Evolutionary conservation across 257 asterid species (phyloP).

Genomic region (Cruciata laevipes): DNA sequence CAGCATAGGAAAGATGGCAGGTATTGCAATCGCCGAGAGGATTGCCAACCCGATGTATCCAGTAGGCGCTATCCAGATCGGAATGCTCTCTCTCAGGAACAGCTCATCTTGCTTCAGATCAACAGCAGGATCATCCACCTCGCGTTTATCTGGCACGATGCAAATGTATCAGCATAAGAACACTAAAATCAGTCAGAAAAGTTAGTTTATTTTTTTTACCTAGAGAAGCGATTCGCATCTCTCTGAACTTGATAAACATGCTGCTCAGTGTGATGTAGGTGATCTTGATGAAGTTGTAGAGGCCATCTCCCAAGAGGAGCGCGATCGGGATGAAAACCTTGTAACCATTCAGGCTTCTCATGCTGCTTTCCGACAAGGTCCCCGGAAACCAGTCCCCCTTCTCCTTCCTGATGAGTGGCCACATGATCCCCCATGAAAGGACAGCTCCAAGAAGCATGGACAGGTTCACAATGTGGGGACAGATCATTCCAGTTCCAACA

Average conservation of each 20-base stretch:
- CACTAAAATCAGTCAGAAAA: background rate
- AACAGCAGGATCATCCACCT: constrained; percentile 17
- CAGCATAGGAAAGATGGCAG: constrained; percentile 53
- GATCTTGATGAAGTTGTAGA: constrained; percentile 63
- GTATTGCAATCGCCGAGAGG: constrained; percentile 41
- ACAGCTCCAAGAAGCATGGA: constrained; percentile 84
- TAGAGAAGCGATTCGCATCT: constrained; percentile 23
- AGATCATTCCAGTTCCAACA: constrained; percentile 93
- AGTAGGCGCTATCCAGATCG: constrained; percentile 40
- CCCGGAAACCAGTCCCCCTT: constrained; percentile 83
- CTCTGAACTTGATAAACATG: constrained; percentile 28
- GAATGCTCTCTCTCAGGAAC: constrained; percentile 49
- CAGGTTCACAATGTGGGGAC: constrained; percentile 77
- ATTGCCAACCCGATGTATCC: constrained; percentile 45
- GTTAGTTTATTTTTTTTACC: constrained; percentile 23
- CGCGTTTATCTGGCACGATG: constrained; percentile 17
- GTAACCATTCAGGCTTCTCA: constrained; percentile 81
- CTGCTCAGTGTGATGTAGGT: constrained; percentile 37
- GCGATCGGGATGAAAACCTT: constrained; percentile 84
- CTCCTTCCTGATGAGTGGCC: constrained; percentile 58
- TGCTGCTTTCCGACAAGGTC: constrained; percentile 54
- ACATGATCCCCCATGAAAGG: constrained; percentile 77
- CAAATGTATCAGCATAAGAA: background rate
- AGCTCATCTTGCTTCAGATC: constrained; percentile 30
- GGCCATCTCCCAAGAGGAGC: constrained; percentile 83